Percentiles rank a stretch among this genome's conserved stretches.
These are phyloP conservation scores for Scheffersomyces insectosa DNA, from an alignment of 1,139 yeast genomes.

Conservation along the genomic window DNA sequence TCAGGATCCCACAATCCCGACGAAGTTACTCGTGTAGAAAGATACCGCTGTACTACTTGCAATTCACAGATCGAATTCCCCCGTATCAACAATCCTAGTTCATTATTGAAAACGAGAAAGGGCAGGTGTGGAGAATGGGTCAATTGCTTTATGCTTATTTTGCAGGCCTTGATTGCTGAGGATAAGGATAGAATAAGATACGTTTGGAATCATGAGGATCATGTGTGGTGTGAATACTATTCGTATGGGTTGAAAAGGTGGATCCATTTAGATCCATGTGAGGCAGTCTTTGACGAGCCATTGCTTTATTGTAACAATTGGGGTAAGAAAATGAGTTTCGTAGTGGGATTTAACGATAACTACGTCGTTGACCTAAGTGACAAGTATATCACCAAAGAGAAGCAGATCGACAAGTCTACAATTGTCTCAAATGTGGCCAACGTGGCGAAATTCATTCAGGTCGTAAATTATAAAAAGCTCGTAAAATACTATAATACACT, in stretches of 20 bases:
- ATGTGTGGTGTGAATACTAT: slow-evolving; percentile 93
- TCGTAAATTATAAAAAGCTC: slow-evolving; percentile 30
- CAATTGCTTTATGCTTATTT: slow-evolving; percentile 70
- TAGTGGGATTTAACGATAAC: slow-evolving; percentile 62
- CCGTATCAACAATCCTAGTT: slow-evolving; percentile 68
- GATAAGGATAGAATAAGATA: slow-evolving; percentile 44
- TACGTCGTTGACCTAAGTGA: slow-evolving; percentile 70
- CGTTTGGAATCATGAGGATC: slow-evolving; percentile 90
- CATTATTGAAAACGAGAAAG: slow-evolving; percentile 56
- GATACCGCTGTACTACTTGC: slow-evolving; percentile 62
- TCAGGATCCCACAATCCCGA: slow-evolving; percentile 25
- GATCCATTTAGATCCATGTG: slow-evolving; percentile 92
- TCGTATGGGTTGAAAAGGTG: slow-evolving; percentile 62
- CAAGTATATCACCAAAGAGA: slow-evolving; percentile 62
- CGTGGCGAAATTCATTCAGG: slow-evolving; percentile 36
- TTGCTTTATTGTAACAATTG: slow-evolving; percentile 75
- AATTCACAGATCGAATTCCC: slow-evolving; percentile 57
- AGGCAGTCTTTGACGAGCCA: slow-evolving; percentile 82
- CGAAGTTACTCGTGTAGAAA: slow-evolving; percentile 47
- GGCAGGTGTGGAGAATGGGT: slow-evolving; percentile 99
- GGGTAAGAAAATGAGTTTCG: slow-evolving; percentile 93
- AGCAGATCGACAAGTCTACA: slow-evolving; percentile 51
- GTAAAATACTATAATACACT: background rate
- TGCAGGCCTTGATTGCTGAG: slow-evolving; percentile 50
- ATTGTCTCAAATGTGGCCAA: slow-evolving; percentile 38